Base-by-base conservation (phyloP, 306 rosid genomes). In the Inga oerstediana region DNA sequence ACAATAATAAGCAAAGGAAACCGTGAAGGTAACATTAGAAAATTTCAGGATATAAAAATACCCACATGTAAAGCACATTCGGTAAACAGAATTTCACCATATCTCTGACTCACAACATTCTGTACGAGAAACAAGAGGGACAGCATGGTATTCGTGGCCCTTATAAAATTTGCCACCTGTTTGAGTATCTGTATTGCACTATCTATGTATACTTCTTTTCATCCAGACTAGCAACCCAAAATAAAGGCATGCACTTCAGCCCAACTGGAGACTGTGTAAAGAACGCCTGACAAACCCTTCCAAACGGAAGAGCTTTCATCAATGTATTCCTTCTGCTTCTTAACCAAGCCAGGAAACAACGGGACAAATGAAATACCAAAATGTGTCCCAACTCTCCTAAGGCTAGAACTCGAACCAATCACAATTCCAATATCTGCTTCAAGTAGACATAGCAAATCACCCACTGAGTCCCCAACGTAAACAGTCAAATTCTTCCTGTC, bases 381-480 rank as follows among this genome's bases (percentile, higher is more conserved):
- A 20, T 83, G 92, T 8, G 84, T 86, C 70, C 91, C 99, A 61
- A 97, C 72, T 49, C 84, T 91, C 82, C 95, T 89, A 51, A 97
- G 97, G 89, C 99, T 94, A 86, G 95, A 85, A 85, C 98, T 97
- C 44, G 98, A 89, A 77, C 94, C 99, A 77, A 97, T 69, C 73
- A 92, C 97, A 73, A 97, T 97, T 80, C 99, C 99, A 68, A 97
- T 78, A 86, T 97, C 99, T 37, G 99, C 99, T 89, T 94, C 94
- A 10, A 97, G 97, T 78, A 97, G 93, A 85, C 97, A 94, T 54
- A 97, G 97, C 81, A 97, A 75, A 91, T 97, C 99, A 35, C 99
- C 99, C 56, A 94, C 91, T 0, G 99, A 94, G 83, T 94, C 98
- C 81, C 99, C 99, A 7, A 97, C 77, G 87, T 97, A 97, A 59